Evolutionary conservation across 805 yeast genomes (phyloP).

Genomic region (Lipomyces lipofer): DNA sequence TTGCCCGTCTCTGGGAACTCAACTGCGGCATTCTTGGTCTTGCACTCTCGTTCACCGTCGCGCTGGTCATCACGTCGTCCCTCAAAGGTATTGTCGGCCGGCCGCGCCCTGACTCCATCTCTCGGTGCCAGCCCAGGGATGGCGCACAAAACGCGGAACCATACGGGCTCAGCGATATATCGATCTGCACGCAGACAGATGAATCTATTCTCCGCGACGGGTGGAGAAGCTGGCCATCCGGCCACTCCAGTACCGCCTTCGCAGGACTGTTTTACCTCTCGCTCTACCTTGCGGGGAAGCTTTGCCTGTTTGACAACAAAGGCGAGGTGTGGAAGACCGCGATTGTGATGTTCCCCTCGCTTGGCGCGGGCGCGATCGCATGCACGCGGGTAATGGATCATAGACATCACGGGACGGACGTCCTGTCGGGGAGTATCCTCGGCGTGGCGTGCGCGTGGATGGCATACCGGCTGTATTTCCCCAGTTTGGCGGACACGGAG

Average conservation of each 20-base stretch:
- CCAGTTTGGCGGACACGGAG: conserved; percentile 39
- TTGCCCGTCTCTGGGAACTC: conserved; percentile 47
- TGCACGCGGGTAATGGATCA: conserved; percentile 86
- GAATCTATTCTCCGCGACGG: conserved; percentile 48
- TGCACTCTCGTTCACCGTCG: conserved; percentile 56
- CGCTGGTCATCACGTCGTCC: conserved; percentile 66
- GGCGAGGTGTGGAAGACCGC: conserved; percentile 34
- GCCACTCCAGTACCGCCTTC: conserved; percentile 57
- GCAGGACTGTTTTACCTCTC: conserved; percentile 51
- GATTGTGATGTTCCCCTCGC: conserved; percentile 37
- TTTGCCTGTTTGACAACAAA: conserved; percentile 44
- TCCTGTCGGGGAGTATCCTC: conserved; percentile 66
- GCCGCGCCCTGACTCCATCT: conserved; percentile 87
- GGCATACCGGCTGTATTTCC: conserved; percentile 58
- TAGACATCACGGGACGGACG: conserved; percentile 89
- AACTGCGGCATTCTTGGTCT: conserved; percentile 70
- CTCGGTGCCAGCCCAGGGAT: conserved; percentile 70
- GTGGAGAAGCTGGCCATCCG: conserved; percentile 58
- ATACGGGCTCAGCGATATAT: conserved; percentile 36
- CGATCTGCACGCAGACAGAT: conserved; percentile 41
- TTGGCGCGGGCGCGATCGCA: conserved; percentile 77
- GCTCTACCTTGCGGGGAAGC: conserved; percentile 52
- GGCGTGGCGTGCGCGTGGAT: conserved; percentile 64
- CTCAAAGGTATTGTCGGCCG: conserved; percentile 85
- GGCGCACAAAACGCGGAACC: conserved; percentile 50